phyloP scores from a whole-genome alignment of 2,329 filamentous ascomycete genomes.

The Plenodomus biglobosus region DNA sequence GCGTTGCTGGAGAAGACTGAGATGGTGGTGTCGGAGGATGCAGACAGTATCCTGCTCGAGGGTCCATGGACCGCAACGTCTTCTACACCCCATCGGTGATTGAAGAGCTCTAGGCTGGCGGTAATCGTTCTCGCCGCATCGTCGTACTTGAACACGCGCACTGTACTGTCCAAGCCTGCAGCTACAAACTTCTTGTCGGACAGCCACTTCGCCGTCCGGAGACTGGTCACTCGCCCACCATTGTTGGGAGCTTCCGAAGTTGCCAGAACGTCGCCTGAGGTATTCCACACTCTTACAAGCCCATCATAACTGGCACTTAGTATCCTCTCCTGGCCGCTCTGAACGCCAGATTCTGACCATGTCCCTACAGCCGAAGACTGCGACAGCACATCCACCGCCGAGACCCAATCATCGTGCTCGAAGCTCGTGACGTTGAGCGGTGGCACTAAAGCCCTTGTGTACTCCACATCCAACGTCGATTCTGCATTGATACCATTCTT shows the following conservation, averaged over 20 bases:
- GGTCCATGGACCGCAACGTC: constrained; percentile 72
- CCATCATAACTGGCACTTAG: constrained; percentile 96
- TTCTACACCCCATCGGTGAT: constrained; percentile 75
- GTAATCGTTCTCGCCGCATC: constrained; percentile 66
- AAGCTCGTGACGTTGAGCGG: constrained; percentile 89
- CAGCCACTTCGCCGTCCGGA: constrained; percentile 80
- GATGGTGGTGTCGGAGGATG: constrained; percentile 77
- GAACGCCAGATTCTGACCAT: constrained; percentile 37
- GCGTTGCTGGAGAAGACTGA: constrained; percentile 89
- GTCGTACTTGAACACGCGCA: constrained; percentile 86
- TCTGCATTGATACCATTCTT: constrained; percentile 86
- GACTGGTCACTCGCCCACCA: constrained; percentile 68
- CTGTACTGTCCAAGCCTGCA: constrained; percentile 78
- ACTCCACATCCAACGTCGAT: constrained; percentile 84
- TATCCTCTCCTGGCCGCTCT: constrained; percentile 67
- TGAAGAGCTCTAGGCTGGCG: constrained; percentile 78
- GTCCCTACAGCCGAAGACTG: constrained; percentile 57
- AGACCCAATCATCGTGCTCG: constrained; percentile 97
- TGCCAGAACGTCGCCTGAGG: constrained; percentile 80
- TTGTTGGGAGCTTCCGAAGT: constrained; percentile 67
- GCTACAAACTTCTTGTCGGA: constrained; percentile 78
- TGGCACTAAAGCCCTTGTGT: constrained; percentile 87
- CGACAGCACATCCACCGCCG: constrained; percentile 79
- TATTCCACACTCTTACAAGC: constrained; percentile 81
- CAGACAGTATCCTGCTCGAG: constrained; percentile 78